Evolutionary conservation across 1,284 basidiomycete species (phyloP), one percentile per base, ranked within the genome.

Genomic region (Pyrrhoderma noxium): DNA sequence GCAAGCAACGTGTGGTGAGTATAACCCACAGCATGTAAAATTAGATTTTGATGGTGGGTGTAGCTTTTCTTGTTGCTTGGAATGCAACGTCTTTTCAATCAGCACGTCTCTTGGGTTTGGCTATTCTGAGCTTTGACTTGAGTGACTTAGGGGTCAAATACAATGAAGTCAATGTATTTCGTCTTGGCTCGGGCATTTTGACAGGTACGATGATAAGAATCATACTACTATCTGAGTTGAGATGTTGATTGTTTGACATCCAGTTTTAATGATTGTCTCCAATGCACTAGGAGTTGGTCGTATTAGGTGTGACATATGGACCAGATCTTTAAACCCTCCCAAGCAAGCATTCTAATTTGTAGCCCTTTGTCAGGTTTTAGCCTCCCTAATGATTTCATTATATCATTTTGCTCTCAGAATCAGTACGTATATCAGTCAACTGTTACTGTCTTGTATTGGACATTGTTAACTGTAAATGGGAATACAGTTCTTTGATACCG

Each of bases 61-160:
- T 40, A 79, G 77, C 72, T 5, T 75, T 79, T 55, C 64, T 75
- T 1, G 62, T 77, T 25, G 73, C 74, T 1, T 76, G 71, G 71
- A 68, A 70, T 21, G 67, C 67, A 37, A 70, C 78, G 62, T 66
- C 75, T 2, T 65, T 68, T 8, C 69, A 73, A 52, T 65, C 68
- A 23, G 70, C 67, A 13, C 67, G 70, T 4, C 63, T 78, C 5
- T 61, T 74, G 27, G 75, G 73, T 2, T 58, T 77, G 14, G 50
- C 72, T 14, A 65, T 72, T n/a, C 61, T 79, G 27, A 61, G 68
- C 38, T 58, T 72, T 18, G 67, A 74, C 44, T 61, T 80, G 41
- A 62, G 63, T 35, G 60, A 55, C 34, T 59, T 70, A 21, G 62
- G 67, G 18, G 59, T 67, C 14, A 60, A 58, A 23, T 60, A 53